Evolutionary conservation across 768 basidiomycete species (phyloP).

Genomic region (Tricholoma flavovirens): DNA sequence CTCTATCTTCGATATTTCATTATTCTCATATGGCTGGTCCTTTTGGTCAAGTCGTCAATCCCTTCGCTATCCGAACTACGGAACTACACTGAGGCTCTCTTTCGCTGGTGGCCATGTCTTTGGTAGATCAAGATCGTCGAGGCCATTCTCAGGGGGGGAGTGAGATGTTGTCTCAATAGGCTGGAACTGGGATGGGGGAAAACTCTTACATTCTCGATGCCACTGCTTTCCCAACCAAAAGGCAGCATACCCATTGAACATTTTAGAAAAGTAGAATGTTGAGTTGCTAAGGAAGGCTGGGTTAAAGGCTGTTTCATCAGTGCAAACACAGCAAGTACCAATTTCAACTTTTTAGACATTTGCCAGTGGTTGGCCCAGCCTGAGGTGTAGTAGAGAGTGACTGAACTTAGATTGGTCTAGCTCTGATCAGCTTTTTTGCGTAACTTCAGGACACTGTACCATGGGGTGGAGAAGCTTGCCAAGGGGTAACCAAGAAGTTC

Average conservation of each 20-base stretch:
- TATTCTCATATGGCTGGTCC: background rate
- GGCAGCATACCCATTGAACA: constrained; percentile 16
- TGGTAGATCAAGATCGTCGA: constrained; percentile 16
- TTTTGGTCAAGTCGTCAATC: background rate
- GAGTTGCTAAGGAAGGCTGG: constrained; percentile 6
- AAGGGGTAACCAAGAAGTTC: too few species aligned
- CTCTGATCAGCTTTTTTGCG: too few species aligned
- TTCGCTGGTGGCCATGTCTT: constrained; percentile 10
- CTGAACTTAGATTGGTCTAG: too few species aligned
- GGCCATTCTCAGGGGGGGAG: constrained; percentile 13
- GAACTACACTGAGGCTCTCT: background rate
- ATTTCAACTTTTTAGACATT: too few species aligned
- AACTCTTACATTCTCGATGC: constrained; percentile 27
- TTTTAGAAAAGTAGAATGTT: constrained; percentile 19
- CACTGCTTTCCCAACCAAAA: constrained; percentile 15
- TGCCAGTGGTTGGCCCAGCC: too few species aligned
- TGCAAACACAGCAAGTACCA: too few species aligned
- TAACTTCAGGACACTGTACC: too few species aligned
- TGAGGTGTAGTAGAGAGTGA: too few species aligned
- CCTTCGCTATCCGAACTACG: background rate
- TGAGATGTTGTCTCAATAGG: constrained; percentile 18
- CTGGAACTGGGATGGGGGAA: constrained; percentile 25
- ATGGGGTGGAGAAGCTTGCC: too few species aligned
- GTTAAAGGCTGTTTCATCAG: constrained; percentile 14
- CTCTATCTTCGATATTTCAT: background rate